These are phyloP conservation scores for Penicillium frequentans DNA, from an alignment of 2,329 filamentous ascomycete species.

Conservation along the genomic window DNA sequence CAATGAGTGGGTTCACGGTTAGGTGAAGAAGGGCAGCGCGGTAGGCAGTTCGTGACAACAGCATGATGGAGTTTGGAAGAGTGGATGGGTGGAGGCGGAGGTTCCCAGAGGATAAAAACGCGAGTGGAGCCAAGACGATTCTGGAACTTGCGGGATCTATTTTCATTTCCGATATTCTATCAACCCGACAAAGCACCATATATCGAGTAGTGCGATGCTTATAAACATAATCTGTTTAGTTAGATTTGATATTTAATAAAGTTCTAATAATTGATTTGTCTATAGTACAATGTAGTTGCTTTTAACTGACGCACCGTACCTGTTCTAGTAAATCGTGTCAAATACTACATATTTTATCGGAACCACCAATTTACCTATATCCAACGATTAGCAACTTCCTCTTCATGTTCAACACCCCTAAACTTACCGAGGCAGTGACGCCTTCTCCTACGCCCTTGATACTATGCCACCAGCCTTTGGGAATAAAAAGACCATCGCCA, in stretches of 20 bases:
- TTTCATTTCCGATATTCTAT: not conserved
- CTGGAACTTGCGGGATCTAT: constrained; percentile 10
- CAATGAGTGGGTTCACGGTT: constrained; percentile 20
- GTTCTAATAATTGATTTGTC: not conserved
- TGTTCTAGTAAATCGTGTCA: not conserved
- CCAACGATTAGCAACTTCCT: constrained; percentile 22
- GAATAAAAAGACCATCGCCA: constrained; percentile 76
- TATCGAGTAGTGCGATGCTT: not conserved
- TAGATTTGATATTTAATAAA: too few species aligned
- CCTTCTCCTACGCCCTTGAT: constrained; percentile 63
- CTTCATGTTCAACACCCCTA: not conserved
- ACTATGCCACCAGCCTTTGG: constrained; percentile 84
- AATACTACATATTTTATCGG: constrained; percentile 45
- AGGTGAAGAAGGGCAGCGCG: constrained; percentile 30
- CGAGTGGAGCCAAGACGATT: constrained; percentile 13
- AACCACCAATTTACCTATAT: constrained; percentile 75
- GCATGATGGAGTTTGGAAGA: constrained; percentile 21
- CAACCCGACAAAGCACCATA: too few species aligned
- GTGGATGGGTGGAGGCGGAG: constrained; percentile 23
- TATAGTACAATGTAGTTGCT: not conserved
- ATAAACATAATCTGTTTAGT: too few species aligned
- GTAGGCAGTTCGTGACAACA: constrained; percentile 27
- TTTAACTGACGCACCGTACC: not conserved
- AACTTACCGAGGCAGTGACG: constrained; percentile 59
- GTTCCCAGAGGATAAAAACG: constrained; percentile 13